Percentiles rank a stretch among this genome's conserved stretches.
Evolutionary conservation across 2,329 filamentous ascomycete genomes (phyloP).

Genomic region (Zasmidium citrigriseum): DNA sequence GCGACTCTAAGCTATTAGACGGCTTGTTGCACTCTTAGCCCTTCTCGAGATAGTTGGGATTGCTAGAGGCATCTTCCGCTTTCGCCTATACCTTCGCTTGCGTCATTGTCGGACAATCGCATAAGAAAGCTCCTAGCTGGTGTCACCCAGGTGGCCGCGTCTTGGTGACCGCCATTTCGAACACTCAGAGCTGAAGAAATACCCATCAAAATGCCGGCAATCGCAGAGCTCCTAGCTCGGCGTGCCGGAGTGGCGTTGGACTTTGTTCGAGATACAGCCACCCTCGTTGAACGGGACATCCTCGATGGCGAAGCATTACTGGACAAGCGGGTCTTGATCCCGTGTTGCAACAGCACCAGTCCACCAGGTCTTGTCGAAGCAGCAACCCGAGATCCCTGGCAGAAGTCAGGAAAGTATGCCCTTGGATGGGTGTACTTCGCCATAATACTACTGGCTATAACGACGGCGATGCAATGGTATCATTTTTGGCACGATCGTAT

Average conservation of each 20-base stretch:
- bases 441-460: constrained; percentile 66
- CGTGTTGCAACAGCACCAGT: constrained; percentile 55
- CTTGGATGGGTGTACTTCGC: constrained; percentile 88
- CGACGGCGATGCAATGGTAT: constrained; percentile 73
- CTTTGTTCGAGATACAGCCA: constrained; percentile 7
- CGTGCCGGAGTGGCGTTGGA: constrained; percentile 30
- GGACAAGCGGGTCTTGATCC: constrained; percentile 55
- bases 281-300: constrained; percentile 11
- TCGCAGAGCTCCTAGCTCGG: constrained; percentile 30
- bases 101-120: neutral
- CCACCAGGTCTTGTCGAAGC: constrained; percentile 58
- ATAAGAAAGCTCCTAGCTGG: neutral
- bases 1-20: no score
- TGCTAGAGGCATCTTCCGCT: no score
- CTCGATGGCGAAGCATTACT: constrained; percentile 15
- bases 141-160: neutral
- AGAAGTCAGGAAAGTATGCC: constrained; percentile 79
- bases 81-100: neutral
- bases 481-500: constrained; percentile 94
- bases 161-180: no score
- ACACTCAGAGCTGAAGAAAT: no score
- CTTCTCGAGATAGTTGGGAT: no score
- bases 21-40: no score
- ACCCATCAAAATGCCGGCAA: constrained; percentile 29
- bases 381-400: constrained; percentile 72